phyloP scores from a whole-genome alignment of 139 green algal genomes.

The Micractinium sp. region DNA sequence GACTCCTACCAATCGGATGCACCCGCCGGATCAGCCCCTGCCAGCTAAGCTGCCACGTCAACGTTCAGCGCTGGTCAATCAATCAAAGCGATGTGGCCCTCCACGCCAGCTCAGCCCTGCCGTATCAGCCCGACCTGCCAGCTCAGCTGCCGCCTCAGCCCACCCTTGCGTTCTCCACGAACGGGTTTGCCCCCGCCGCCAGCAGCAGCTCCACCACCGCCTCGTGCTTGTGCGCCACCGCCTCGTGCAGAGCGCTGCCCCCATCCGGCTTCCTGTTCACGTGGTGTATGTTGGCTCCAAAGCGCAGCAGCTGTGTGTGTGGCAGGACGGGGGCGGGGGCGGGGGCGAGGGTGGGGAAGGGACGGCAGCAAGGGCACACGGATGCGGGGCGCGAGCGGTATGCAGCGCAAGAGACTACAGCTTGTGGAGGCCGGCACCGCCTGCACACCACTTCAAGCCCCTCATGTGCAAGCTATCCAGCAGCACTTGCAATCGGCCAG shows the following conservation, averaged over 20 bases:
- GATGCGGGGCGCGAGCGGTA: neutral
- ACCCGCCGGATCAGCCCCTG: too few relatives aligned
- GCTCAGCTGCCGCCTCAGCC: neutral
- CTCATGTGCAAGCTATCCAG: too few relatives aligned
- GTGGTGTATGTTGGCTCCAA: slow-evolving; percentile 26
- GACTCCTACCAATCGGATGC: too few relatives aligned
- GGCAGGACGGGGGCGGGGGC: too few relatives aligned
- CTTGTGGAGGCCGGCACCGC: neutral
- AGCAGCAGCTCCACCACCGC: slow-evolving; percentile 53
- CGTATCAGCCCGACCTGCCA: too few relatives aligned
- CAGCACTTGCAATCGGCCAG: neutral
- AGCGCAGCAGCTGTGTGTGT: slow-evolving; percentile 22
- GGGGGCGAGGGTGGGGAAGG: neutral
- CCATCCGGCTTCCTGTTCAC: slow-evolving; percentile 21
- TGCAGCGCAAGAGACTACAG: neutral
- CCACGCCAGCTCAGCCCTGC: too few relatives aligned
- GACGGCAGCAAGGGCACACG: neutral
- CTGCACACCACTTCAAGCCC: neutral
- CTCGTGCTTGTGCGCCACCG: slow-evolving; percentile 41
- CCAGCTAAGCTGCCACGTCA: too few relatives aligned
- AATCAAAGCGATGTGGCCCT: too few relatives aligned
- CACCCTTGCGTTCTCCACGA: slow-evolving; percentile 57
- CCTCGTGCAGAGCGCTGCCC: slow-evolving; percentile 53
- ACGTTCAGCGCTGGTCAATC: too few relatives aligned
- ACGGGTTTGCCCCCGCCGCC: slow-evolving; percentile 45